phyloP scores from a whole-genome alignment of 371 early-diverging fungal species.

The Zychaea mexicana region DNA sequence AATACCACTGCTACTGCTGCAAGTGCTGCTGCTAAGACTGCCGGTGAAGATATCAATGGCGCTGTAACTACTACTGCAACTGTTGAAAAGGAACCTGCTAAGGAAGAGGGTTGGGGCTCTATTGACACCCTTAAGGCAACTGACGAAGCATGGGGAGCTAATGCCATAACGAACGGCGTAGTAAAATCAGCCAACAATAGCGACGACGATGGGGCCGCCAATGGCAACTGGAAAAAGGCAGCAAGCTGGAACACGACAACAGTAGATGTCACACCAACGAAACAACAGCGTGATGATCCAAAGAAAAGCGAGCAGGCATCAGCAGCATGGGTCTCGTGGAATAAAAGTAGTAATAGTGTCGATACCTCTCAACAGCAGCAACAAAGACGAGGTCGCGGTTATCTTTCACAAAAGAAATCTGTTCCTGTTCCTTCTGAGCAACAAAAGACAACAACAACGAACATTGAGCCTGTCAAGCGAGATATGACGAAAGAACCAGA shows the following conservation, averaged over 20 bases:
- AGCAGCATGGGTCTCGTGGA: conserved; percentile 10
- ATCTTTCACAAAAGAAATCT: conserved; percentile 29
- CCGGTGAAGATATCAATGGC: neutral
- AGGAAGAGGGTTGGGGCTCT: too few relatives aligned
- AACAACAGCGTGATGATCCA: neutral
- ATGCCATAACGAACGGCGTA: neutral
- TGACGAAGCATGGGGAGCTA: neutral
- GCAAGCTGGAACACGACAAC: neutral
- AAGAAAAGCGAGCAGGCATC: conserved; percentile 6
- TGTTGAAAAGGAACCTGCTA: too few relatives aligned
- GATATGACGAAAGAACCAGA: too few relatives aligned
- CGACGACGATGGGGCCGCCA: neutral
- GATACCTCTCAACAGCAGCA: neutral
- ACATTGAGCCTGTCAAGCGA: too few relatives aligned
- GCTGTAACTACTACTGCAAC: too few relatives aligned
- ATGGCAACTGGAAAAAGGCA: neutral
- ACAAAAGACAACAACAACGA: neutral
- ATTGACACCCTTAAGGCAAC: too few relatives aligned
- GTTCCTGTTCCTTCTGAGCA: neutral
- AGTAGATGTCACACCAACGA: neutral
- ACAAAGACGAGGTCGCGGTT: conserved; percentile 24
- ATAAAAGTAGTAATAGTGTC: neutral
- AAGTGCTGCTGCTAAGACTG: too few relatives aligned
- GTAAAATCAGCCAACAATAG: neutral
- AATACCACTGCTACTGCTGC: too few relatives aligned